Evolutionary conservation across 257 asterid species (phyloP).

Genomic region (Solanum rostratum): DNA sequence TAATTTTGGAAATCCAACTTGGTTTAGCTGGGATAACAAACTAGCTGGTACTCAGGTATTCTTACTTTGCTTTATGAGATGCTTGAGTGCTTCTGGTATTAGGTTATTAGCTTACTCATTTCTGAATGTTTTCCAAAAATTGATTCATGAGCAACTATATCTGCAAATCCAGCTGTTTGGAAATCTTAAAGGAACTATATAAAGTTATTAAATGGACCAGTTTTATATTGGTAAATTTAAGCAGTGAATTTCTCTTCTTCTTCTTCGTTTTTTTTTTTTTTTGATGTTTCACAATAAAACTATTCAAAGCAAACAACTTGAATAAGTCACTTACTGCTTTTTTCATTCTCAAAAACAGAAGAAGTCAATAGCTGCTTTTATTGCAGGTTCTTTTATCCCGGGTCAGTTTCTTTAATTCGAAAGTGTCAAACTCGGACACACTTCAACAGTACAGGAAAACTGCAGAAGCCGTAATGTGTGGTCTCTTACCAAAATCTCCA

Average conservation of each 20-base stretch:
- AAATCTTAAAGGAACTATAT: neutral
- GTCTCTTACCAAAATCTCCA: constrained; percentile 68
- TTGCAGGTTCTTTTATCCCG: constrained; percentile 76
- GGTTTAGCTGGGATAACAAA: constrained; percentile 98
- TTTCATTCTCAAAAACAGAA: neutral
- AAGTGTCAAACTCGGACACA: constrained; percentile 29
- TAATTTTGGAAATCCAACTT: constrained; percentile 62
- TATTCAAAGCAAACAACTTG: neutral
- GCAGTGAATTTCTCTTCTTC: neutral
- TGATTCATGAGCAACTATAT: neutral
- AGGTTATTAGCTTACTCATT: neutral
- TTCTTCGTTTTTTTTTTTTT: neutral
- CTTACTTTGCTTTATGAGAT: neutral
- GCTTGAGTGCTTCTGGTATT: neutral
- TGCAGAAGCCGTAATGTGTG: constrained; percentile 91
- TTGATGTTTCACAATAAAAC: neutral
- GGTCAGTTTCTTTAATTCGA: constrained; percentile 54
- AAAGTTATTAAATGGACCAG: neutral
- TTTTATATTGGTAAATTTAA: neutral
- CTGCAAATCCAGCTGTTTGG: neutral
- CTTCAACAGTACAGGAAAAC: constrained; percentile 48
- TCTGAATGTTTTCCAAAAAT: neutral
- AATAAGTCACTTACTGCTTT: neutral
- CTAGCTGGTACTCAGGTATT: constrained; percentile 78
- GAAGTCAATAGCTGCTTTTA: neutral